A percentile compares a stretch with the other conserved stretches of the same genome.
These are phyloP conservation scores for Dictyostelium capitatum DNA, from an alignment of 78 protist genomes.

Conservation along the genomic window DNA sequence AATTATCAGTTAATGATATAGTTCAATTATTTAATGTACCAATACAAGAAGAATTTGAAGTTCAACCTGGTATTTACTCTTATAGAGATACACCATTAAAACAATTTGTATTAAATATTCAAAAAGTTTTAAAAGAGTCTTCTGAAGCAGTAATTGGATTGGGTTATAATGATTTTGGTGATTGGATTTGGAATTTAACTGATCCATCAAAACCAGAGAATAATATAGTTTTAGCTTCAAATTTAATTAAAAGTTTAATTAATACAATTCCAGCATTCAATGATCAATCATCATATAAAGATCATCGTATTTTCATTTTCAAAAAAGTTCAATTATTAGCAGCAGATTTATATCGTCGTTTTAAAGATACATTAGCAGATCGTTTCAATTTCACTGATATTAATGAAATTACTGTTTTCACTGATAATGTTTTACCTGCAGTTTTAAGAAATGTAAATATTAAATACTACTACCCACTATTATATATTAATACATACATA, in stretches of 20 bases:
- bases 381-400: constrained; percentile 45
- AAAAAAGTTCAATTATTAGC: constrained; percentile 59
- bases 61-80: constrained; percentile 54
- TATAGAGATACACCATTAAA: constrained; percentile 40
- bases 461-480: too few species aligned
- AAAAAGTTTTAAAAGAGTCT: constrained; percentile 28
- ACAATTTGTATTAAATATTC: constrained; percentile 20
- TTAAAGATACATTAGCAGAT: constrained; percentile 18
- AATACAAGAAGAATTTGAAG: constrained; percentile 21
- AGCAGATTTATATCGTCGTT: constrained; percentile 54
- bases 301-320: constrained; percentile 6
- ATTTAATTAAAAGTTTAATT: background rate
- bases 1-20: constrained; percentile 43
- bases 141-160: background rate
- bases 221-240: background rate
- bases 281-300: background rate
- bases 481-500: too few species aligned
- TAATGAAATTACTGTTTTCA: constrained; percentile 36
- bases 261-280: constrained; percentile 49
- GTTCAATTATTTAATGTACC: constrained; percentile 38
- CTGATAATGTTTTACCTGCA: constrained; percentile 74
- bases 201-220: background rate
- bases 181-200: constrained; percentile 10
- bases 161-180: constrained; percentile 52
- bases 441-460: constrained; percentile 51